Evolutionary conservation across 23 red algal genomes (phyloP).

Genomic region (Gracilaria domingensis): DNA sequence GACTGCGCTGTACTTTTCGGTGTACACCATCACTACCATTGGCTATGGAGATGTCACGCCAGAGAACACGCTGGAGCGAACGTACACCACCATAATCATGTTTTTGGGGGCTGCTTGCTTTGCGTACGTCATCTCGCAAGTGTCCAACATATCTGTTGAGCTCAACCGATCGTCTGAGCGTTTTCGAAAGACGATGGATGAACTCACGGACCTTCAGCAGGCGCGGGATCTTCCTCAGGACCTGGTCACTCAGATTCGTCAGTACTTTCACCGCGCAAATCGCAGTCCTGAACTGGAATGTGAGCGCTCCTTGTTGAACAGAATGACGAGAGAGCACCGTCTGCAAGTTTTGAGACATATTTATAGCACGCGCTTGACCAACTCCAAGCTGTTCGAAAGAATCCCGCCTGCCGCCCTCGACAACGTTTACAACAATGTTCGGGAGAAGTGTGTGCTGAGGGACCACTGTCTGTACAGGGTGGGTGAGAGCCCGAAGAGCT

Average conservation of each 20-base stretch:
- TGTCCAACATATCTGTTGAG: constrained; percentile 53
- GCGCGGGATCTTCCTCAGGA: constrained; percentile 43
- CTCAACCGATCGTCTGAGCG: constrained; percentile 48
- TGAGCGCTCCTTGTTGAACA: constrained; percentile 44
- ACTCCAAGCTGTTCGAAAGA: constrained; percentile 7
- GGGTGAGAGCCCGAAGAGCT: constrained; percentile 44
- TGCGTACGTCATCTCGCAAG: constrained; percentile 75
- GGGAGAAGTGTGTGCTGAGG: constrained; percentile 21
- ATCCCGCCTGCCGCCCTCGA: constrained; percentile 32
- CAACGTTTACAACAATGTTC: constrained; percentile 35
- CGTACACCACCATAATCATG: constrained; percentile 78
- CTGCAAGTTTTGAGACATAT: constrained; percentile 42
- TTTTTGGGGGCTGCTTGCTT: constrained; percentile 80
- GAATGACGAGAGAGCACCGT: constrained; percentile 60
- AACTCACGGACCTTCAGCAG: constrained; percentile 34
- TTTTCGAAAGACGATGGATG: constrained; percentile 74
- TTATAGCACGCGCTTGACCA: constrained; percentile 8
- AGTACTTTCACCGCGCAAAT: constrained; percentile 54
- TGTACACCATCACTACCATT: constrained; percentile 83
- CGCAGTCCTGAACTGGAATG: constrained; percentile 21
- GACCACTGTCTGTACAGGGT: constrained; percentile 22
- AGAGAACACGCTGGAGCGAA: constrained; percentile 61
- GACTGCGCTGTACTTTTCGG: constrained; percentile 81
- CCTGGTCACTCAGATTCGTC: constrained; percentile 47
- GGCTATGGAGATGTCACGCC: constrained; percentile 86